Base-by-base conservation (phyloP, 176 grass and related monocot species). In the Miscanthus lutarioriparius region DNA sequence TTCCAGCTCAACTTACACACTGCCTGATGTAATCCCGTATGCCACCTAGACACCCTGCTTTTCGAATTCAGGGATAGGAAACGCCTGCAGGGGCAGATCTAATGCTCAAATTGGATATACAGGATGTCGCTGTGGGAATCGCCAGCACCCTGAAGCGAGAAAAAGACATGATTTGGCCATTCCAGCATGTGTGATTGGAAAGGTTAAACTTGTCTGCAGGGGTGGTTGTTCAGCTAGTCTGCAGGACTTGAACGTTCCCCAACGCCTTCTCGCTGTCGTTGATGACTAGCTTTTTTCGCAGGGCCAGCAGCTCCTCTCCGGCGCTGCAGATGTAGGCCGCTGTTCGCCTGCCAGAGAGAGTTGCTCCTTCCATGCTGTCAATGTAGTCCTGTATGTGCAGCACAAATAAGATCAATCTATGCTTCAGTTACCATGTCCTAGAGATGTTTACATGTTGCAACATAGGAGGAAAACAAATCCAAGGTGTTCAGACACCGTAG, bases 301-400 rank as follows among this genome's bases (percentile, higher is more conserved):
- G 88, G 17, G 89, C 75, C 33, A 77, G 14, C 9, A 98, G 40
- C 59, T 95, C 87, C 90, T 95, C 93, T 0, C 96, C 96, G 3
- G 91, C 79, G 8, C 70, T 58, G 2, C 96, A 98, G 67, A 98
- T 92, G 76, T 95, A 98, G n/a, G 91, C 92, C 0, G 93, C 85
- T 0, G 96, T 90, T 83, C 87, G 89, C 82, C 96, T 83, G 22
- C 96, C 96, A 15, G 96, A 98, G 32, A 98, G 93, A 75, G 96
- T 98, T 35, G 96, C 96, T 27, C 96, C 96, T 91, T 98, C 96
- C 96, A 98, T 98, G 80, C 96, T 98, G 89, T 98, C 96, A 37
- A 98, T 98, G 43, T 98, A 98, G 79, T 98, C 96, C 96, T 98
- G 77, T n/a, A n/a, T n/a, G n/a, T n/a, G 85, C 14, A 82, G 86